Evolutionary conservation across 257 asterid species (phyloP), one percentile per base, ranked within the genome.

Genomic region (Solanum virginianum): DNA sequence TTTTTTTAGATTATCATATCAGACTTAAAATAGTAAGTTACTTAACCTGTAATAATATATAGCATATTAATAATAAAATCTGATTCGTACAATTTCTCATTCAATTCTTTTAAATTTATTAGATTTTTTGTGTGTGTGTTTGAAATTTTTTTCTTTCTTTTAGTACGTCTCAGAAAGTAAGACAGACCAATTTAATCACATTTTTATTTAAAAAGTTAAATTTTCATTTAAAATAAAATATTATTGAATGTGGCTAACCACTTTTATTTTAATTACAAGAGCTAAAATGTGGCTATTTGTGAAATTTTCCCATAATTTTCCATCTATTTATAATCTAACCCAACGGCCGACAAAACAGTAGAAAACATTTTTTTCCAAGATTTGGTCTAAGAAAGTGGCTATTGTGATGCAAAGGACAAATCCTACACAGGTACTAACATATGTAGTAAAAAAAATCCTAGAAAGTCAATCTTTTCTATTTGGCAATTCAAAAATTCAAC

Each of bases 281-380:
- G 10, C 18, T 7, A 17, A 18, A 56, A 56, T 0, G 22, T 68
- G 75, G 11, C 49, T 68, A 68, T 32, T 32, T 68, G 75, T 68
- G 75, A 15, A 55, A 16, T 55, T 51, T 47, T 47, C 10, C 10
- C 51, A 7, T 54, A 66, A 29, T 55, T 59, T 36, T 36, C 51
- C 15, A 69, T 69, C 39, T 39, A 41, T 5, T 12, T 10, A 32
- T 15, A 6, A 32, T 79, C n/a, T 79, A 79, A 53, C 26, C 45
- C 29, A 79, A 53, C 26, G 29, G 29, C 83, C 83, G 65, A 79
- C 83, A 79, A 53, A 79, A 79, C 83, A 79, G 83, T 79, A 17
- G 43, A 77, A 77, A 26, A 9, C 15, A 53, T 26, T 5, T 53
- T 79, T 79, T 17, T 79, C n/a, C 62, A n/a, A 79, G 9, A 29